Conservation (phyloP, 768 basidiomycete genomes). For the Suillus brevipes region DNA sequence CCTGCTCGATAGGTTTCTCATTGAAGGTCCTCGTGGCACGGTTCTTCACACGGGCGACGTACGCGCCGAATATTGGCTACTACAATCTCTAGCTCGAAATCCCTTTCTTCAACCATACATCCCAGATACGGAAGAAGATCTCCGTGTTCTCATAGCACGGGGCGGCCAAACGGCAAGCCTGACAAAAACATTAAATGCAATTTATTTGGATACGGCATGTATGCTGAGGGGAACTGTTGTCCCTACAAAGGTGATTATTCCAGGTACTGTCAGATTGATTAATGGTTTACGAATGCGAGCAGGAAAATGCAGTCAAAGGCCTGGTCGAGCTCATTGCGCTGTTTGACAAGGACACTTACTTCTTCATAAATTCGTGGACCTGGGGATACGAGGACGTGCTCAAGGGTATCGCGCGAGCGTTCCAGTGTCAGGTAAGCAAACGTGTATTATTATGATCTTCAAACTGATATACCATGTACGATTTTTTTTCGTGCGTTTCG, state of each 20-base stretch:
- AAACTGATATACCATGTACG: background rate
- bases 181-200: slow-evolving; percentile 64
- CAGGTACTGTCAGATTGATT: slow-evolving; percentile 3
- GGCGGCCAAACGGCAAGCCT: slow-evolving; percentile 26
- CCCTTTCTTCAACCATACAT: slow-evolving; percentile 75
- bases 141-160: slow-evolving; percentile 27
- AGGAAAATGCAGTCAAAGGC: slow-evolving; percentile 68
- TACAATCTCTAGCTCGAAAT: slow-evolving; percentile 67
- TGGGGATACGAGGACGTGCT: slow-evolving; percentile 95
- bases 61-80: slow-evolving; percentile 80
- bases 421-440: slow-evolving; percentile 54
- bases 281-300: slow-evolving; percentile 1
- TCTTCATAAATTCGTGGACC: slow-evolving; percentile 94
- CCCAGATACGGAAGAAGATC: slow-evolving; percentile 30
- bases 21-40: slow-evolving; percentile 67
- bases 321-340: slow-evolving; percentile 70
- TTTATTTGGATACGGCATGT: slow-evolving; percentile 82
- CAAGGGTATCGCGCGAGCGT: slow-evolving; percentile 68
- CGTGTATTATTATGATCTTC: slow-evolving; percentile 5
- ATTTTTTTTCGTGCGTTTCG: background rate
- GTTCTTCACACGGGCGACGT: slow-evolving; percentile 94
- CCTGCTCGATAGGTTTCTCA: slow-evolving; percentile 66
- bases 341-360: slow-evolving; percentile 65
- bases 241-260: slow-evolving; percentile 56
- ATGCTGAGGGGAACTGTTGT: slow-evolving; percentile 52